Evolutionary conservation across 495 filamentous ascomycete species (phyloP).

Genomic region (Aspergillus taichungensis): DNA sequence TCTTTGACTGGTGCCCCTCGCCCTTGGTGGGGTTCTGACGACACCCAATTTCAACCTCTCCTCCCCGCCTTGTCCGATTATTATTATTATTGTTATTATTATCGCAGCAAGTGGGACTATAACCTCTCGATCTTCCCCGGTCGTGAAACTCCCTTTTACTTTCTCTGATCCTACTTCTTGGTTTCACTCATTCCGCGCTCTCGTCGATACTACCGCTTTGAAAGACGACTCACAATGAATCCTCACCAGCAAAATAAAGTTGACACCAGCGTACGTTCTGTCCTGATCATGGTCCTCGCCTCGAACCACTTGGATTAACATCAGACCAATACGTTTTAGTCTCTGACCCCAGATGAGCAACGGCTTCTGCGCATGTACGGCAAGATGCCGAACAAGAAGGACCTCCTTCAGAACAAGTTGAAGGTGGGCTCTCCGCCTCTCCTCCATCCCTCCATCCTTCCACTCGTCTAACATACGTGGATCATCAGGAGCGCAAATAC

Average conservation of each 20-base stretch:
- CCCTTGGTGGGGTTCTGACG: constrained; percentile 16
- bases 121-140: background rate
- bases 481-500: constrained; percentile 85
- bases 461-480: constrained; percentile 1
- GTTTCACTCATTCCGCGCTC: constrained; percentile 1
- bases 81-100: background rate
- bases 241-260: constrained; percentile 96
- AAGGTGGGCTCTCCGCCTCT: constrained; percentile 40
- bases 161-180: background rate
- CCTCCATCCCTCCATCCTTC: background rate
- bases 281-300: constrained; percentile 4
- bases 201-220: background rate
- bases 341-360: constrained; percentile 84
- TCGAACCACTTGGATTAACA: constrained; percentile 7
- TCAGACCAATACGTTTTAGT: constrained; percentile 40
- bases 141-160: background rate
- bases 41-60: constrained; percentile 8
- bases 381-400: constrained; percentile 91
- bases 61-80: constrained; percentile 7
- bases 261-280: constrained; percentile 72
- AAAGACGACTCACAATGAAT: constrained; percentile 57
- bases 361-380: constrained; percentile 93
- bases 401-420: constrained; percentile 95
- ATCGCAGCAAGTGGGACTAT: background rate
- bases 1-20: background rate